These are phyloP conservation scores for Holtermanniella nyarrowii DNA, from an alignment of 768 basidiomycete species.

Conservation along the genomic window DNA sequence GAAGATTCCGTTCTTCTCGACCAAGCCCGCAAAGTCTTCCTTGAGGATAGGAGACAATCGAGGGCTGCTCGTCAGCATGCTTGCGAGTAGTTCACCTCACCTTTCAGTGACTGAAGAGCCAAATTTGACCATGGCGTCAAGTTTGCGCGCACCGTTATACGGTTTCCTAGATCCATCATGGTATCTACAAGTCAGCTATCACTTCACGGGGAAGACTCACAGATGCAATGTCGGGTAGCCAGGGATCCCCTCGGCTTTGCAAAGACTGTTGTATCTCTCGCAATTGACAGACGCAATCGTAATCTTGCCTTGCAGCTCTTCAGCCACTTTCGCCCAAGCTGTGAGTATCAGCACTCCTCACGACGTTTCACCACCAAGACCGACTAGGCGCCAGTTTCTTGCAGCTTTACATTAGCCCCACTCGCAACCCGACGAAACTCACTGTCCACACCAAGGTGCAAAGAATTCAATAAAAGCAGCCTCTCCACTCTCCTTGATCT, in stretches of 20 bases:
- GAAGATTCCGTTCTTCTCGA: conserved; percentile 48
- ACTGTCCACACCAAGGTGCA: conserved; percentile 91
- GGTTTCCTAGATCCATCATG: conserved; percentile 55
- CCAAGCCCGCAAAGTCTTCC: conserved; percentile 24
- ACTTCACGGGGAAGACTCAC: conserved; percentile 42
- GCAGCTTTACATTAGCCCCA: conserved; percentile 46
- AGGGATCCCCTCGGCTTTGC: conserved; percentile 54
- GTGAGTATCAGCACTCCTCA: conserved; percentile 22
- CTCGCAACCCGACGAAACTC: conserved; percentile 11
- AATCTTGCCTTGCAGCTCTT: conserved; percentile 57
- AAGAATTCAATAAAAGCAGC: conserved; percentile 68
- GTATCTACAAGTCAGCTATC: conserved; percentile 29
- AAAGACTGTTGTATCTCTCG: conserved; percentile 60
- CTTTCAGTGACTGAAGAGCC: conserved; percentile 50
- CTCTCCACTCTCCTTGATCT: conserved; percentile 42
- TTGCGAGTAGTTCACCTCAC: conserved; percentile 45
- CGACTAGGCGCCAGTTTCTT: conserved; percentile 69
- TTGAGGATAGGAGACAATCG: conserved; percentile 22
- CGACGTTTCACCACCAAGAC: conserved; percentile 6
- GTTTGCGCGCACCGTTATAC: conserved; percentile 60
- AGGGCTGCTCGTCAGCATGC: conserved; percentile 8
- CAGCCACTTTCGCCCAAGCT: conserved; percentile 65
- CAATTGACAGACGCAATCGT: conserved; percentile 83
- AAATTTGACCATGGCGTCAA: conserved; percentile 63
- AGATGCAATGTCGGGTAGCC: conserved; percentile 79